Base-by-base conservation (phyloP, 805 yeast species). In the Blastobotrys americana region DNA sequence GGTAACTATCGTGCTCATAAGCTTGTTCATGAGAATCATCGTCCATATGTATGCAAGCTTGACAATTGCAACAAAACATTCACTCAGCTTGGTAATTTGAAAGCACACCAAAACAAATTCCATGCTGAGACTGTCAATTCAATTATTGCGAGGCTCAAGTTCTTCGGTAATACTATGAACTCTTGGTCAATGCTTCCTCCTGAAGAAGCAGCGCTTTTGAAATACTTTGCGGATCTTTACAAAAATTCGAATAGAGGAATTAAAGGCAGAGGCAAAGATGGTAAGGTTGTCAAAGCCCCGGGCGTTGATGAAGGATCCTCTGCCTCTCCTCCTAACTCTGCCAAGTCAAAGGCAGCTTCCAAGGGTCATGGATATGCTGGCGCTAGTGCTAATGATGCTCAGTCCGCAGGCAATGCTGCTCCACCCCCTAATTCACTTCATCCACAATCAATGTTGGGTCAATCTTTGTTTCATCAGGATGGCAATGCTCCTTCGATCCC, bases 91-190 rank as follows among this genome's bases (percentile, higher is more conserved):
- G 97, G 97, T 2, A 89, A 89, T 58, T 73, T 89, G 70, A 89
- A 90, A 64, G 84, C 95, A 1, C 97, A 90, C 63, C 97, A 89
- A 60, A 90, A 89, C 64, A 72, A 89, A 55, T 87, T 88, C 59
- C 97, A 88, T 63, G 64, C 79, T 51, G 76, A 76, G 13, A 80
- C 94, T 0, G 69, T 90, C 51, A 78, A 78, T 52, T 69, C 68
- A 25, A 68, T 88, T 59, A 84, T 94, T 1, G 69, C 72, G 35
- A 67, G 68, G 47, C 56, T 66, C 45, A 63, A 60, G 43, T 55
- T 49, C 34, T 64, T 60, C 42, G 54, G 50, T 28, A 42, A 46
- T 21, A 33, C 31, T 36, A 37, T 42, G 20, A 40, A 38, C 21
- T 44, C 47, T 20, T 63, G 65, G 41, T 53, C 58, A 21, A 60